Evolutionary conservation across 495 filamentous ascomycete species (phyloP), one percentile per base, ranked within the genome.

Genomic region (Aspergillus nanangensis): DNA sequence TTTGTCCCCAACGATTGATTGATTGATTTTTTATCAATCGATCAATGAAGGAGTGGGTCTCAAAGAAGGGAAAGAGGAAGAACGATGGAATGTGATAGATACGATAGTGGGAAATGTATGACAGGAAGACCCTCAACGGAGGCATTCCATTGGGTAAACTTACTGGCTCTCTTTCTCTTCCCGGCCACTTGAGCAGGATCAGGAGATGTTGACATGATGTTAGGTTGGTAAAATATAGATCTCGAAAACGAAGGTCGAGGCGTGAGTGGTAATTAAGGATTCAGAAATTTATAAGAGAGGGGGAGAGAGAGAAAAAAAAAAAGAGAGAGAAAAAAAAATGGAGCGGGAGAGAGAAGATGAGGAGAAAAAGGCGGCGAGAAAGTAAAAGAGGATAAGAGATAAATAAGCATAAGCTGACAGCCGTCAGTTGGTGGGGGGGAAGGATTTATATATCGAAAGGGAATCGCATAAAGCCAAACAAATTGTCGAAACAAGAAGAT

Each of bases 81-180:
- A 18, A 24, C 5, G 33, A 22, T 22, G 13, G 5, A 24, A 38
- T 18, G 35, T 39, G 44, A 37, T 24, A 38, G 23, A 27, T 38
- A 32, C n/a, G n/a, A n/a, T n/a, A n/a, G n/a, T n/a, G n/a, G n/a
- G n/a, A n/a, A n/a, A n/a, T n/a, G n/a, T n/a, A 31, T 13, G 11
- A 42, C 40, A 2, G 40, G 40, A 10, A 27, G 40, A 27, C 17
- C 18, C 27, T 14, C 2, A 24, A 29, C 18, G 38, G 41, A 38
- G 4, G 19, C 19, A 44, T 45, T 44, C 42, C 25, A 44, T 46
- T 45, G 10, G 29, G 25, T 22, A 25, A 3, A 51, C 41, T 32
- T 47, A 63, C 66, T 60, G 67, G 76, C 75, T 68, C 74, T 60
- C 59, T 78, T 78, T 57, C 69, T 66, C 55, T 72, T 70, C 35